Evolutionary conservation across 202 grass and related monocot genomes (phyloP), one percentile per base, ranked within the genome.

Genomic region (Setaria italica): DNA sequence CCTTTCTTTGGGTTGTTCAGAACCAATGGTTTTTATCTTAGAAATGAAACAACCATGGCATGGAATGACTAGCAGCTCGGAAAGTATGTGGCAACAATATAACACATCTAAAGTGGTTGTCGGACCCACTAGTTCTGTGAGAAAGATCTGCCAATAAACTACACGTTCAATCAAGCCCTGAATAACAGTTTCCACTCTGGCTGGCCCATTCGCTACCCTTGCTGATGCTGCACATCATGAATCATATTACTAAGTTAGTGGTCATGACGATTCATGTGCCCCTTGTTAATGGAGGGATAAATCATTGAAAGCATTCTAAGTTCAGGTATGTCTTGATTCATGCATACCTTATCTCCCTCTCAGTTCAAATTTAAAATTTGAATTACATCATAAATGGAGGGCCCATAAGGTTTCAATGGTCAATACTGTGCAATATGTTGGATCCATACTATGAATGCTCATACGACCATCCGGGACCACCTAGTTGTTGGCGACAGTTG

Each of bases 21-120:
- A 66, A 19, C 2, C 43, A 14, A 81, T 32, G 3, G 19, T 48
- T 75, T 83, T 83, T 53, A 5, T 14, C 13, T 42, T 60, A 62
- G 47, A 49, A 72, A 71, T n/a, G 7, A 43, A 62, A 73, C 1
- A 53, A 51, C 37, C 84, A 63, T 86, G 20, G 20, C 17, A 71
- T 8, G 19, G 56, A 53, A 80, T 79, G 56, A 53, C 53, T 49
- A 47, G 20, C 17, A 86, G 32, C 67, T 72, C 14, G 0, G n/a
- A 51, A 13, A 60, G 6, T 42, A 72, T 17, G 34, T 19, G 6
- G 8, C 19, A 70, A 37, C 6, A 48, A 59, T 34, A 72, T 51
- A 43, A 42, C 14, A 73, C 6, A 72, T 39, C 3, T 72, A 25
- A 76, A 76, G 32, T 55, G 15, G 75, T 19, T 0, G 56, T 72